These are phyloP conservation scores for Xylariaceae sp. DNA, from an alignment of 2,329 filamentous ascomycete species.

Conservation along the genomic window DNA sequence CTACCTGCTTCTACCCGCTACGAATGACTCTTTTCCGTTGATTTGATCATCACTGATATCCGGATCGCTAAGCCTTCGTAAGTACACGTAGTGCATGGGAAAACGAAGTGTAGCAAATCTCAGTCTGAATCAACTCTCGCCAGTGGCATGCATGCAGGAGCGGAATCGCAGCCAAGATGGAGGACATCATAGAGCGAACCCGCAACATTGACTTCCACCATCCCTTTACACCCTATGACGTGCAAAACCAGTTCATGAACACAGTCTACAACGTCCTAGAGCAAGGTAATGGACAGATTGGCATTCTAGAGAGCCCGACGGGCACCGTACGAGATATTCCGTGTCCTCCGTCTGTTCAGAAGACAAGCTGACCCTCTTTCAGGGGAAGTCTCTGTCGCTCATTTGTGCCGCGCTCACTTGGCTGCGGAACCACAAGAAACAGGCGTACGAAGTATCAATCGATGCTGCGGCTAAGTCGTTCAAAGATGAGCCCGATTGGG, in stretches of 20 bases:
- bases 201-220: constrained; percentile 66
- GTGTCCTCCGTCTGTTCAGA: not conserved
- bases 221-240: constrained; percentile 80
- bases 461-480: constrained; percentile 40
- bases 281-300: constrained; percentile 64
- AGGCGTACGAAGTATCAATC: constrained; percentile 49
- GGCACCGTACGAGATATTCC: constrained; percentile 50
- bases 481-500: constrained; percentile 76
- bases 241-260: constrained; percentile 84
- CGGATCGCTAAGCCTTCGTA: not conserved
- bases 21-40: not conserved
- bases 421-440: constrained; percentile 76
- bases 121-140: not conserved
- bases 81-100: not conserved
- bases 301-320: constrained; percentile 90
- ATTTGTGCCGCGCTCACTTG: constrained; percentile 87
- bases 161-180: constrained; percentile 16
- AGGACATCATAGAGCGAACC: constrained; percentile 23
- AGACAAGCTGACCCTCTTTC: constrained; percentile 17
- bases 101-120: not conserved
- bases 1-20: not conserved
- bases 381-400: constrained; percentile 86
- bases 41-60: not conserved
- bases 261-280: constrained; percentile 75
- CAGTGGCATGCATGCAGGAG: not conserved